These are phyloP conservation scores for Coemansia sp. DNA, from an alignment of 371 early-diverging fungal genomes.

Conservation along the genomic window DNA sequence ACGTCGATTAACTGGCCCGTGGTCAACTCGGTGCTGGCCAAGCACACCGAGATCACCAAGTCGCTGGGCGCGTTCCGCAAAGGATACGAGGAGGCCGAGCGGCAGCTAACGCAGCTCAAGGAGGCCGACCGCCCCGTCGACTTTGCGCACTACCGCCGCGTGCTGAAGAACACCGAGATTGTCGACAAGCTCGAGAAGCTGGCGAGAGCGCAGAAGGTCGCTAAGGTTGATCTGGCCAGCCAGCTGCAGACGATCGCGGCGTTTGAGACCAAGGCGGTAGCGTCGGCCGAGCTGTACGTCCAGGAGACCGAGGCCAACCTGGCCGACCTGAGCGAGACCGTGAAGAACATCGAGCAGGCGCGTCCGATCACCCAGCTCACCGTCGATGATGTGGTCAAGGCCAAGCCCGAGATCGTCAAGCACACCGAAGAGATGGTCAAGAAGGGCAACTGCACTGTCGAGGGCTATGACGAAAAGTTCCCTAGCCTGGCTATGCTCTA, in stretches of 20 bases:
- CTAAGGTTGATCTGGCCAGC: conserved; percentile 77
- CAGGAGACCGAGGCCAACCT: conserved; percentile 83
- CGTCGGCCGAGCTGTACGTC: conserved; percentile 82
- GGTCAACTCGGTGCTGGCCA: conserved; percentile 74
- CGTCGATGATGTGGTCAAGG: conserved; percentile 92
- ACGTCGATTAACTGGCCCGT: conserved; percentile 83
- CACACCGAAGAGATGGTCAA: conserved; percentile 86
- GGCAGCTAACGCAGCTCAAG: conserved; percentile 74
- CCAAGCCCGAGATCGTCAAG: conserved; percentile 87
- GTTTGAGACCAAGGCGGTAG: conserved; percentile 88
- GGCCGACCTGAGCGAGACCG: conserved; percentile 82
- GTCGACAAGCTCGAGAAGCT: conserved; percentile 88
- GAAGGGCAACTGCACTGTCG: conserved; percentile 89
- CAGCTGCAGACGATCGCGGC: conserved; percentile 85
- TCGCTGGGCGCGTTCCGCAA: conserved; percentile 90
- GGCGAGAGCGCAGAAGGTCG: conserved; percentile 76
- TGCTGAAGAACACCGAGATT: conserved; percentile 85
- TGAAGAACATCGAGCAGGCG: conserved; percentile 90
- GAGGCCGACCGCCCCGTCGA: conserved; percentile 81
- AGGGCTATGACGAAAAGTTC: conserved; percentile 93
- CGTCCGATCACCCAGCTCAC: conserved; percentile 93
- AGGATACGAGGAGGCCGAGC: conserved; percentile 89
- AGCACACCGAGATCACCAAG: conserved; percentile 85
- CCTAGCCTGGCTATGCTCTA: conserved; percentile 77
- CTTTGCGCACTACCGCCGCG: conserved; percentile 82